Evolutionary conservation across 306 rosid genomes (phyloP), one percentile per base, ranked within the genome.

Genomic region (Vigna hirtella): DNA sequence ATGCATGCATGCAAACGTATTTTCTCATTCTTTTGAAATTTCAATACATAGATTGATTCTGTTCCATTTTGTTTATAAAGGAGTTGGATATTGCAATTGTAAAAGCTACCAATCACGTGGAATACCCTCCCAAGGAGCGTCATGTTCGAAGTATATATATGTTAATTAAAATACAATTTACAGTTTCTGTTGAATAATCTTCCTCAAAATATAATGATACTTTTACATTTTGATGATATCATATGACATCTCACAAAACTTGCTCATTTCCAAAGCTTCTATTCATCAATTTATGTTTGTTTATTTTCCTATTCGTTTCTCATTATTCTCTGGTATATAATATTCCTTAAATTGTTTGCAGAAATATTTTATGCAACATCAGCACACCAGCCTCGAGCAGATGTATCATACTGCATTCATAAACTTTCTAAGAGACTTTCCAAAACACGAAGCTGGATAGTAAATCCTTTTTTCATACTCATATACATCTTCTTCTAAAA

Each of bases 11-110:
- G 43, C 67, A 30, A 14, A 8, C n/a, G 10, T 63, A 57, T 72
- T 68, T 50, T 45, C 66, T 55, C 18, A 34, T 65, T 15, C 9
- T 72, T 77, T 9, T 70, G 40, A 3, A 43, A 9, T 14, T 59
- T 53, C 2, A 52, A 15, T 42, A 28, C 69, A 50, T 68, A 36
- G 72, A 52, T 30, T 26, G 68, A 28, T n/a, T 57, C 10, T 36
- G 73, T 58, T 81, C 49, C 81, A 62, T 58, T 40, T 36, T 48
- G 6, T 56, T 55, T 53, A 61, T 55, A 47, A 86, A 96, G 99
- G 98, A 96, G 38, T 87, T 96, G 97, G 99, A 96, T 74, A 83
- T 96, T 79, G 96, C 98, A 79, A 86, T 93, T 75, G 97, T 96
- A 8, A 96, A 96, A 81, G 99, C 99, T 42, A 86, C 98, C 77